These are phyloP conservation scores for Mucor sp. DNA, from an alignment of 371 early-diverging fungal species.

Conservation along the genomic window DNA sequence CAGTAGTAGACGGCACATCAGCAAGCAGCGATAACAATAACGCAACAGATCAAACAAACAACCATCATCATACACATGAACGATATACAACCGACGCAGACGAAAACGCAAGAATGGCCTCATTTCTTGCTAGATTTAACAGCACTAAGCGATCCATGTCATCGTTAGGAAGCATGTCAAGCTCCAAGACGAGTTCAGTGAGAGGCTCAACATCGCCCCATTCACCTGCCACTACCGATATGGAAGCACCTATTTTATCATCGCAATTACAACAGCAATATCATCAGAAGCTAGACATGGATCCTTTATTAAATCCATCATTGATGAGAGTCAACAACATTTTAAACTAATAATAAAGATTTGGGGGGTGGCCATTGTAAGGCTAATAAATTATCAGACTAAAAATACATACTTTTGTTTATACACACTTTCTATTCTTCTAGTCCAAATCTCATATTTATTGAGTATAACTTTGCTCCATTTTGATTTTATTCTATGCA, in stretches of 20 bases:
- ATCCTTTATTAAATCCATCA: slow-evolving; percentile 34
- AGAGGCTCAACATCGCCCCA: slow-evolving; percentile 36
- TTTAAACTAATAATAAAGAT: slow-evolving; percentile 20
- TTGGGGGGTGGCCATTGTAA: neutral
- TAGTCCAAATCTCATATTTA: neutral
- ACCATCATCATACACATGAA: neutral
- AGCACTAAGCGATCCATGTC: slow-evolving; percentile 17
- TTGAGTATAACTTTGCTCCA: neutral
- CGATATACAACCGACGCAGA: slow-evolving; percentile 17
- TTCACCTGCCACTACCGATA: slow-evolving; percentile 27
- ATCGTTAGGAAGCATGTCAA: slow-evolving; percentile 26
- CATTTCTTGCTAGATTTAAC: slow-evolving; percentile 21
- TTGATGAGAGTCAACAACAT: slow-evolving; percentile 43
- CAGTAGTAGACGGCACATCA: neutral
- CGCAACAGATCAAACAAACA: neutral
- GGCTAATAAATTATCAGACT: neutral
- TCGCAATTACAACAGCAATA: slow-evolving; percentile 24
- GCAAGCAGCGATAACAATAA: neutral
- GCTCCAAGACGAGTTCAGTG: slow-evolving; percentile 40
- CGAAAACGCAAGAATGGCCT: slow-evolving; percentile 21
- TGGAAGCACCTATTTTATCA: slow-evolving; percentile 31
- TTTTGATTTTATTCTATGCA: neutral
- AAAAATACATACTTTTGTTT: neutral
- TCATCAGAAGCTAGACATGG: slow-evolving; percentile 26
- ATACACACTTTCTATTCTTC: neutral